Percentiles rank a stretch among this genome's conserved stretches.
These are phyloP conservation scores for Ceratocystis destructans DNA, from an alignment of 2,329 filamentous ascomycete species.

Conservation along the genomic window DNA sequence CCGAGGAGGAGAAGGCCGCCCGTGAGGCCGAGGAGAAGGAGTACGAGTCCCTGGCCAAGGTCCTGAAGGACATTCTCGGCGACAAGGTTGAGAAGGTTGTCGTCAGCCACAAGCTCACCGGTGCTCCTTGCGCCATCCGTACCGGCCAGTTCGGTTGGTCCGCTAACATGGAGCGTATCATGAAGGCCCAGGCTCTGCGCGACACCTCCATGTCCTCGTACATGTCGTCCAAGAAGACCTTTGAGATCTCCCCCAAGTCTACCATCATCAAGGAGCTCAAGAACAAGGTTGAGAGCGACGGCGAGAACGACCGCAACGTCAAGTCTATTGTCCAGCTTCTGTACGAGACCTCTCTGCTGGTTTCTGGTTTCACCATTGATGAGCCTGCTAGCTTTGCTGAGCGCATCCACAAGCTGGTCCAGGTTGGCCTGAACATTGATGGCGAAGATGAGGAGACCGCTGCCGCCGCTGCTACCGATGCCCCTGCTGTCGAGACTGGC, in stretches of 20 bases:
- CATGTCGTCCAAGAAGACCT: constrained; percentile 99
- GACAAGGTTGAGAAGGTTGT: constrained; percentile 99
- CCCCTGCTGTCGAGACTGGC: constrained; percentile 45
- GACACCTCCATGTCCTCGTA: constrained; percentile 99
- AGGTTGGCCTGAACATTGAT: constrained; percentile 92
- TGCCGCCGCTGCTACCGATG: constrained; percentile 44
- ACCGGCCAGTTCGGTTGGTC: constrained; percentile 99
- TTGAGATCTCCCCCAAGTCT: constrained; percentile 99
- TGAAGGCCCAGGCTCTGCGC: constrained; percentile 99
- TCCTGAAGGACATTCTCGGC: constrained; percentile 96
- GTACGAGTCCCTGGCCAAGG: constrained; percentile 86
- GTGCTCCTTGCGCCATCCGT: constrained; percentile 93
- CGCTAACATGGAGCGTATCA: constrained; percentile 99
- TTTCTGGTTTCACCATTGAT: constrained; percentile 98
- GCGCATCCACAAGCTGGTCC: constrained; percentile 99
- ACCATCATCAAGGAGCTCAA: constrained; percentile 97
- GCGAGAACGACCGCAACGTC: constrained; percentile 97
- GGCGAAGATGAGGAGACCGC: constrained; percentile 66
- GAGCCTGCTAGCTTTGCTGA: constrained; percentile 96
- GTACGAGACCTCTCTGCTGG: constrained; percentile 95
- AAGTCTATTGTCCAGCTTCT: constrained; percentile 98
- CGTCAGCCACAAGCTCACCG: constrained; percentile 91
- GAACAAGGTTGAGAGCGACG: constrained; percentile 96
- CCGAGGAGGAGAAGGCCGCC: constrained; percentile 93
- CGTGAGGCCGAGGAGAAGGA: constrained; percentile 98